phyloP scores from a whole-genome alignment of 2,329 filamentous ascomycete genomes.

The Ampelomyces quisqualis region DNA sequence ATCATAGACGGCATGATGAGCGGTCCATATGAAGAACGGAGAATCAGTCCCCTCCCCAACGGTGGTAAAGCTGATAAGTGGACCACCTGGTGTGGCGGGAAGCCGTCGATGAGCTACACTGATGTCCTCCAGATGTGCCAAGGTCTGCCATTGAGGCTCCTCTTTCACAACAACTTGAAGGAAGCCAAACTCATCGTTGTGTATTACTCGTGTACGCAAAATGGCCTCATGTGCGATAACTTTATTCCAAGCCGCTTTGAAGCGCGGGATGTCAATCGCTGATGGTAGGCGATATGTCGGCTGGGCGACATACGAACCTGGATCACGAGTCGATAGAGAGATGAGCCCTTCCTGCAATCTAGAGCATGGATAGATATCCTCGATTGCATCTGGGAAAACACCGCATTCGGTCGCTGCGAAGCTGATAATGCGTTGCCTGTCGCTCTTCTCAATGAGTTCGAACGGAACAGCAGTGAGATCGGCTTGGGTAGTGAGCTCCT shows the following conservation, averaged over 20 bases:
- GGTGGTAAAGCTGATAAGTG: conserved; percentile 26
- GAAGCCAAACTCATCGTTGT: conserved; percentile 34
- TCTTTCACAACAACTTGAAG: conserved; percentile 37
- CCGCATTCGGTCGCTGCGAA: conserved; percentile 34
- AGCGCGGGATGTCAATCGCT: conserved; percentile 32
- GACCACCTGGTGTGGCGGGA: conserved; percentile 30
- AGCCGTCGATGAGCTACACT: conserved; percentile 29
- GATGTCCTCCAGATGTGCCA: conserved; percentile 26
- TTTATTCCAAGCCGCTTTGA: conserved; percentile 51
- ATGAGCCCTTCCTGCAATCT: conserved; percentile 38
- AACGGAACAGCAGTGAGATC: conserved; percentile 24
- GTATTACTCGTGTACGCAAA: conserved; percentile 49
- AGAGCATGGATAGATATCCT: conserved; percentile 38
- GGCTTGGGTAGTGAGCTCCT: conserved; percentile 15
- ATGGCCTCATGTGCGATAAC: conserved; percentile 49
- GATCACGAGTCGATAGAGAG: conserved; percentile 33
- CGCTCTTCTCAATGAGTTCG: conserved; percentile 23
- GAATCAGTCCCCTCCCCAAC: conserved; percentile 19
- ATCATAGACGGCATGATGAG: conserved; percentile 43
- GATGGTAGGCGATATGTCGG: conserved; percentile 45
- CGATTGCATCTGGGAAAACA: conserved; percentile 25
- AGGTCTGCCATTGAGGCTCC: conserved; percentile 20
- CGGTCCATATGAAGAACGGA: conserved; percentile 38
- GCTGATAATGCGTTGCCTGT: conserved; percentile 21
- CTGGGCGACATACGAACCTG: conserved; percentile 37